Percentiles rank a stretch among this genome's conserved stretches.
These are phyloP conservation scores for Boletus bicolor DNA, from an alignment of 768 basidiomycete species.

Conservation along the genomic window DNA sequence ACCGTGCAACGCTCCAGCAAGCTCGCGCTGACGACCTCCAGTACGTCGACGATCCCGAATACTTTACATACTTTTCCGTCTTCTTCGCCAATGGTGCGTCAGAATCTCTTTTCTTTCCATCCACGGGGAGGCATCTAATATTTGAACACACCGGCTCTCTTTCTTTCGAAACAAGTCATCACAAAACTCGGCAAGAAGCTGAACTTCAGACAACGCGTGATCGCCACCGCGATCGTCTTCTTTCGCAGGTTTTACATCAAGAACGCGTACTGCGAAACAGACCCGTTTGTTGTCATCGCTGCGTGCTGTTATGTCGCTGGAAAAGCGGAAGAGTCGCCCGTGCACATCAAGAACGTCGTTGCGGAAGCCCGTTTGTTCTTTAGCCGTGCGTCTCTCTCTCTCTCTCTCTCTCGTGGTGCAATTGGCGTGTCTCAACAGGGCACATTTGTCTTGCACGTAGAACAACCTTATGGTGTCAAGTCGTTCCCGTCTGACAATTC, in stretches of 20 bases:
- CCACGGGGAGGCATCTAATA: neutral
- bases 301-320: conserved; percentile 96
- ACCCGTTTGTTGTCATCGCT: conserved; percentile 88
- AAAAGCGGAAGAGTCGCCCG: conserved; percentile 94
- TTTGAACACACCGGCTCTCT: too few species aligned
- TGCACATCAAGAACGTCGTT: conserved; percentile 91
- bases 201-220: conserved; percentile 80
- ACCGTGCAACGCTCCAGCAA: conserved; percentile 67
- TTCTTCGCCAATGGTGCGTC: conserved; percentile 80
- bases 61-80: conserved; percentile 77
- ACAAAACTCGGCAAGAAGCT: conserved; percentile 85
- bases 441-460: conserved; percentile 26
- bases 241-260: conserved; percentile 97
- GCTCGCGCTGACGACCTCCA: conserved; percentile 76
- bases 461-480: conserved; percentile 69
- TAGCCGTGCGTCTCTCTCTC: conserved; percentile 46
- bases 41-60: conserved; percentile 75
- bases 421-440: neutral
- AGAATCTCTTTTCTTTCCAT: neutral
- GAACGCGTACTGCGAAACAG: conserved; percentile 93
- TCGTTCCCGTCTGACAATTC: conserved; percentile 85
- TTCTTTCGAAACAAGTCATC: conserved; percentile 51
- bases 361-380: conserved; percentile 79
- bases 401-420: neutral
- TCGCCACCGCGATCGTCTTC: conserved; percentile 92